Percentiles rank a stretch among this genome's conserved stretches.
These are phyloP conservation scores for Pyricularia grisea DNA, from an alignment of 2,329 filamentous ascomycete species.

Conservation along the genomic window DNA sequence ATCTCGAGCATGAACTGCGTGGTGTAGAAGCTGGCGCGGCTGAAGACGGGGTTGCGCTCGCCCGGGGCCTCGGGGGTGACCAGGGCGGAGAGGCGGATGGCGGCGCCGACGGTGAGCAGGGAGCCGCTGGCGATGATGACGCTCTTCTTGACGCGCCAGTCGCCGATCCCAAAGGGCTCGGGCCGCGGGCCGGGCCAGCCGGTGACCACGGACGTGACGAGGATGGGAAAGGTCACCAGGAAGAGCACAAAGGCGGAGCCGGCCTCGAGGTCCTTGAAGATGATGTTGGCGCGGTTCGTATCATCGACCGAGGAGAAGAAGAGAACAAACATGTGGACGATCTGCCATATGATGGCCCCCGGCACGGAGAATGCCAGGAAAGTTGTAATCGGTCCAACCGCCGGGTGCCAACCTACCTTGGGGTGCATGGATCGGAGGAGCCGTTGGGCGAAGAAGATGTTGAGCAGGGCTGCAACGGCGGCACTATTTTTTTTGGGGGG, in stretches of 20 bases:
- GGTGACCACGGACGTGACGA: conserved; percentile 14
- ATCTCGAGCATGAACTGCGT: conserved; percentile 24
- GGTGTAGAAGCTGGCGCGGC: conserved; percentile 23
- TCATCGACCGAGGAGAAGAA: conserved; percentile 15
- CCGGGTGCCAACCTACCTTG: conserved; percentile 21
- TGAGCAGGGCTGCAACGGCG: conserved; percentile 24
- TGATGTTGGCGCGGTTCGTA: conserved; percentile 7
- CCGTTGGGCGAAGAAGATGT: conserved; percentile 28
- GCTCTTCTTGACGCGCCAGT: conserved; percentile 17
- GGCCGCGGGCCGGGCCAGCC: conserved; percentile 18
- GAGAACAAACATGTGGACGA: conserved; percentile 16
- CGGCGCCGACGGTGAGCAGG: conserved; percentile 12
- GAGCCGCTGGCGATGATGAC: conserved; percentile 15
- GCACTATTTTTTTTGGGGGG: conserved; percentile 15
- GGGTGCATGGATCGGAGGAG: conserved; percentile 27
- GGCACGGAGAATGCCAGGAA: conserved; percentile 18
- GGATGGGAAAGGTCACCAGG: conserved; percentile 13
- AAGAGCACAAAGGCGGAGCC: conserved; percentile 12
- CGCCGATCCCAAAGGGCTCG: conserved; percentile 22
- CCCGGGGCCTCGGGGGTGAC: conserved; percentile 15
- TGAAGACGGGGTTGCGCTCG: conserved; percentile 18
- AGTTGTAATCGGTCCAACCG: conserved; percentile 14
- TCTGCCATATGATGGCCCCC: conserved; percentile 20
- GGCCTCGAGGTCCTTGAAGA: conserved; percentile 11
- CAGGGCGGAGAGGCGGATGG: conserved; percentile 14